Conservation (phyloP, 2,329 filamentous ascomycete genomes). For the Trichoderma cornu-damae region DNA sequence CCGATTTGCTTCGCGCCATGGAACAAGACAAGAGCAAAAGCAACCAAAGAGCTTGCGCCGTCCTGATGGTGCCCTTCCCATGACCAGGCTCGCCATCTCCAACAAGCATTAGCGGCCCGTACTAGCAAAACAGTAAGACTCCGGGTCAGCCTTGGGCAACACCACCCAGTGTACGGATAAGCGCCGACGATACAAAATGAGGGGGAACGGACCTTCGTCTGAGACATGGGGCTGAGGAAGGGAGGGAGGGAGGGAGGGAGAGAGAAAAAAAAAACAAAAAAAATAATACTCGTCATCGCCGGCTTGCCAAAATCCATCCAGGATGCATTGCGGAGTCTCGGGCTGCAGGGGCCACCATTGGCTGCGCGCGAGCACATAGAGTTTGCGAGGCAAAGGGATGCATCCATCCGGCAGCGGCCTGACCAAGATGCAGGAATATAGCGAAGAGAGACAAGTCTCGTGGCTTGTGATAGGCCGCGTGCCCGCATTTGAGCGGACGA, state of each 20-base stretch:
- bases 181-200: neutral
- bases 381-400: neutral
- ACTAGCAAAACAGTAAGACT: too few relatives aligned
- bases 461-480: neutral
- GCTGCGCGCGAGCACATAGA: neutral
- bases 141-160: neutral
- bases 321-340: neutral
- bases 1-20: too few relatives aligned
- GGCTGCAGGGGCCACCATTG: neutral
- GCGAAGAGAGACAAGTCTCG: neutral
- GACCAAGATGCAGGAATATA: neutral
- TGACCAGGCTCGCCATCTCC: too few relatives aligned
- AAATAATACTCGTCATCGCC: neutral
- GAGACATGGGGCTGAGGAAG: neutral
- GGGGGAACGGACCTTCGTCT: too few relatives aligned
- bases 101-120: too few relatives aligned
- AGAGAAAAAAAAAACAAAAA: neutral
- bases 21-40: too few relatives aligned
- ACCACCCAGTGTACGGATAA: too few relatives aligned
- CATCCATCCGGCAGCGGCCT: neutral
- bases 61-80: neutral
- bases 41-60: too few relatives aligned
- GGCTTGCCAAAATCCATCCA: neutral
- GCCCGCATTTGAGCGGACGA: neutral
- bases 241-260: neutral